Conservation (phyloP, 495 filamentous ascomycete species). For the Penicillium atrosanguineum region DNA sequence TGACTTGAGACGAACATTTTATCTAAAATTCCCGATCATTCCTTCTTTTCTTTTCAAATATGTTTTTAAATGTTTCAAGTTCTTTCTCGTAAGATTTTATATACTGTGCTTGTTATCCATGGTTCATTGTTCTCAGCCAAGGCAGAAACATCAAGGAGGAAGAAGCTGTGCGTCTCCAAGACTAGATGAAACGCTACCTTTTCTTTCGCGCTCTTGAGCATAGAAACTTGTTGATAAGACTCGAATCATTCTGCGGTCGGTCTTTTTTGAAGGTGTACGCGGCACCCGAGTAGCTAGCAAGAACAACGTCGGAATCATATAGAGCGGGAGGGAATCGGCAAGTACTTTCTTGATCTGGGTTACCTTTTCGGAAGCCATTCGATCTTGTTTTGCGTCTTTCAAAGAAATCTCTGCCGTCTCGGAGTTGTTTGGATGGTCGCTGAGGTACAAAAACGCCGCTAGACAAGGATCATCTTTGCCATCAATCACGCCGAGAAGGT, state of each 20-base stretch:
- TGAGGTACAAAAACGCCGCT: slow-evolving; percentile 19
- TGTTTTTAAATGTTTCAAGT: too few relatives aligned
- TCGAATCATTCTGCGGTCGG: neutral
- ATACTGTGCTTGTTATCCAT: too few relatives aligned
- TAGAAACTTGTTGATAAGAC: too few relatives aligned
- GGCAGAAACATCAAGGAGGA: too few relatives aligned
- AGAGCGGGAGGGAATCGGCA: slow-evolving; percentile 10
- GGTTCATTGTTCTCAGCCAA: too few relatives aligned
- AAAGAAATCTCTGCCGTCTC: slow-evolving; percentile 14
- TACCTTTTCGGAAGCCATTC: neutral
- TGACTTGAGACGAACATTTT: too few relatives aligned
- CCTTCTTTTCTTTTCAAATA: too few relatives aligned
- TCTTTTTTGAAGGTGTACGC: slow-evolving; percentile 31
- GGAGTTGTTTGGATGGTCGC: slow-evolving; percentile 15
- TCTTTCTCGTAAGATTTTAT: too few relatives aligned
- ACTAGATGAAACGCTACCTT: too few relatives aligned
- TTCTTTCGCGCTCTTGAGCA: too few relatives aligned
- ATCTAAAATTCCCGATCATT: too few relatives aligned
- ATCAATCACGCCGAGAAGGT: slow-evolving; percentile 23
- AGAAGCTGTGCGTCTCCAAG: too few relatives aligned
- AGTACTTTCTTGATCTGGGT: slow-evolving; percentile 5
- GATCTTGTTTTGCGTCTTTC: slow-evolving; percentile 8
- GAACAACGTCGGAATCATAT: slow-evolving; percentile 25
- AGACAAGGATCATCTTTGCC: slow-evolving; percentile 21
- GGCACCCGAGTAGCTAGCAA: slow-evolving; percentile 34